phyloP scores from a whole-genome alignment of 345 rosid species.

The Eucalyptus coolabah region DNA sequence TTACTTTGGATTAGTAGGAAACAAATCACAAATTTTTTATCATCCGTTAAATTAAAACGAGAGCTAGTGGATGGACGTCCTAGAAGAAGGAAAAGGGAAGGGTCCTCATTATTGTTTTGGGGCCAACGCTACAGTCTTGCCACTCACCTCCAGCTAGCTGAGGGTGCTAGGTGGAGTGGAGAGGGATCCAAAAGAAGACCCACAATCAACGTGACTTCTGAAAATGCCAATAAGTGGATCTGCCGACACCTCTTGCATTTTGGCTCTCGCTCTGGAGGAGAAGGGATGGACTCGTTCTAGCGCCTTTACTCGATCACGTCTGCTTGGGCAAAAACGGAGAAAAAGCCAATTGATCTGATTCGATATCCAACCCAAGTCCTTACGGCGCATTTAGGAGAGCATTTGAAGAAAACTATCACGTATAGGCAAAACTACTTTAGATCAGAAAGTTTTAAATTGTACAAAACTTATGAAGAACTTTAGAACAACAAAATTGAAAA shows the following conservation, averaged over 20 bases:
- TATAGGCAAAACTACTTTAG: not conserved
- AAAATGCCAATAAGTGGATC: not conserved
- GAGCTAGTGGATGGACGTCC: not conserved
- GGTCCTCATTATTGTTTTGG: not conserved
- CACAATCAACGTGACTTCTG: not conserved
- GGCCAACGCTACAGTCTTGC: not conserved
- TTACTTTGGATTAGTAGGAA: not conserved
- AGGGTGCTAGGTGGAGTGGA: not conserved
- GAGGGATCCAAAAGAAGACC: not conserved
- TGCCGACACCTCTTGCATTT: not conserved
- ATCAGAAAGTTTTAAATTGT: not conserved
- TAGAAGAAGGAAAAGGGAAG: not conserved
- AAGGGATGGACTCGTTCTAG: not conserved
- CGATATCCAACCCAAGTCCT: not conserved
- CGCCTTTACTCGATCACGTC: not conserved
- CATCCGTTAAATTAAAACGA: not conserved
- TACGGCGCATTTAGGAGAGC: not conserved
- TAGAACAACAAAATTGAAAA: not conserved
- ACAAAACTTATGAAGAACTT: not conserved
- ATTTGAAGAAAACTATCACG: not conserved
- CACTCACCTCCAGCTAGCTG: not conserved
- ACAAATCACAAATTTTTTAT: not conserved
- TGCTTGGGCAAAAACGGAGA: not conserved
- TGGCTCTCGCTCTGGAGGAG: not conserved
- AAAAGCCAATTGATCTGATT: not conserved